phyloP scores from a whole-genome alignment of 352 stramenopile species.

The Phytophthora sojae region DNA sequence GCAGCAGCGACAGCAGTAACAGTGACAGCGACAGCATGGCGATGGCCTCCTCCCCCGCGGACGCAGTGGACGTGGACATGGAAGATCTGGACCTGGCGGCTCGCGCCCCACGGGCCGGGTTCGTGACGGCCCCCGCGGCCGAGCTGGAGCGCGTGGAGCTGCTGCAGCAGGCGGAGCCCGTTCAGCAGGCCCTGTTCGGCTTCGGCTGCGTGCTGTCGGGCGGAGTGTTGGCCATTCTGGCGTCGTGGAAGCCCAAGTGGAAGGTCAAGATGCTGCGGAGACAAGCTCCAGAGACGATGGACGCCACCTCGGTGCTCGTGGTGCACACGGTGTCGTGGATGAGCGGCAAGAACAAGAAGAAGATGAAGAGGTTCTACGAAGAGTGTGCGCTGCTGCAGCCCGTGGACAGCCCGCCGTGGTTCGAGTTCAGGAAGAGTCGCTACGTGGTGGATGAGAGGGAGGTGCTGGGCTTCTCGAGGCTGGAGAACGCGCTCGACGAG shows the following conservation, averaged over 20 bases:
- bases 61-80: conserved; percentile 31
- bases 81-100: conserved; percentile 38
- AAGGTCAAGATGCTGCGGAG: conserved; percentile 62
- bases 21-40: conserved; percentile 17
- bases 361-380: conserved; percentile 46
- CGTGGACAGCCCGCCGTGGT: conserved; percentile 49
- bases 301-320: conserved; percentile 69
- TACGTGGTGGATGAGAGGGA: conserved; percentile 66
- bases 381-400: conserved; percentile 50
- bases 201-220: conserved; percentile 48
- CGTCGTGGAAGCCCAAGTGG: conserved; percentile 66
- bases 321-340: conserved; percentile 29
- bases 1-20: conserved; percentile 1
- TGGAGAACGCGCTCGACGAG: conserved; percentile 69
- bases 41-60: conserved; percentile 4
- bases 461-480: conserved; percentile 54
- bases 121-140: conserved; percentile 48
- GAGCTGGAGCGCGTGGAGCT: conserved; percentile 52
- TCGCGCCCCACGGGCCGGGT: conserved; percentile 32
- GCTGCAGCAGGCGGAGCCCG: conserved; percentile 28
- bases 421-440: conserved; percentile 76
- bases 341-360: conserved; percentile 28
- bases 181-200: conserved; percentile 55
- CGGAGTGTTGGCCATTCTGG: conserved; percentile 51
- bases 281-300: conserved; percentile 43